phyloP scores from a whole-genome alignment of 2,329 filamentous ascomycete species.

The Ceratocystiopsis sp. region DNA sequence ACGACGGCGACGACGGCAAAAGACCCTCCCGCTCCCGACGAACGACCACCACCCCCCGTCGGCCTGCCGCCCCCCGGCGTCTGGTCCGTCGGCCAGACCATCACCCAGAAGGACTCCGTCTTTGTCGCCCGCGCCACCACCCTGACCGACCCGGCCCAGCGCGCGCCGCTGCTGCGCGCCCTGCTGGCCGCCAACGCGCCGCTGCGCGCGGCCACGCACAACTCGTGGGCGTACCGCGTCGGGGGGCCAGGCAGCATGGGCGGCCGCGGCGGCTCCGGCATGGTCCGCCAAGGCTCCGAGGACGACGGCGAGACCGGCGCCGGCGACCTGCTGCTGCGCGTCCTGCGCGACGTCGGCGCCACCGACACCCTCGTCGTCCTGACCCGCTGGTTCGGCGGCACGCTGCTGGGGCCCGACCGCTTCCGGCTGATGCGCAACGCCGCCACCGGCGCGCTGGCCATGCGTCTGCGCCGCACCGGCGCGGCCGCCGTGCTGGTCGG shows the following conservation, averaged over 20 bases:
- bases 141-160: constrained; percentile 22
- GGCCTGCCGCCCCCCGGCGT: not conserved
- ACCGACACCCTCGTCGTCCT: constrained; percentile 39
- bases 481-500: constrained; percentile 20
- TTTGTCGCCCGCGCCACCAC: constrained; percentile 38
- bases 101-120: constrained; percentile 35
- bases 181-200: constrained; percentile 31
- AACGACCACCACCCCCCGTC: no score
- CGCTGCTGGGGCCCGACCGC: constrained; percentile 43
- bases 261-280: not conserved
- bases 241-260: constrained; percentile 5
- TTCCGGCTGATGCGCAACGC: constrained; percentile 46
- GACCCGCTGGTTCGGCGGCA: constrained; percentile 44
- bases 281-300: constrained; percentile 29
- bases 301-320: constrained; percentile 47
- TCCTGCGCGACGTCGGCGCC: constrained; percentile 33
- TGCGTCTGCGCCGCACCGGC: constrained; percentile 27
- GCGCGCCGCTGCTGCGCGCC: constrained; percentile 25
- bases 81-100: constrained; percentile 35
- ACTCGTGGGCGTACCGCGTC: constrained; percentile 36
- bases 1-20: constrained; percentile 1
- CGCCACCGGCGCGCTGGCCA: constrained; percentile 35
- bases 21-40: not conserved
- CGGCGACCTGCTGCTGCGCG: constrained; percentile 36
- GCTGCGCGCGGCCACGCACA: constrained; percentile 39